Evolutionary conservation across 2,329 filamentous ascomycete genomes (phyloP).

Genomic region (Spiromastix sp.): DNA sequence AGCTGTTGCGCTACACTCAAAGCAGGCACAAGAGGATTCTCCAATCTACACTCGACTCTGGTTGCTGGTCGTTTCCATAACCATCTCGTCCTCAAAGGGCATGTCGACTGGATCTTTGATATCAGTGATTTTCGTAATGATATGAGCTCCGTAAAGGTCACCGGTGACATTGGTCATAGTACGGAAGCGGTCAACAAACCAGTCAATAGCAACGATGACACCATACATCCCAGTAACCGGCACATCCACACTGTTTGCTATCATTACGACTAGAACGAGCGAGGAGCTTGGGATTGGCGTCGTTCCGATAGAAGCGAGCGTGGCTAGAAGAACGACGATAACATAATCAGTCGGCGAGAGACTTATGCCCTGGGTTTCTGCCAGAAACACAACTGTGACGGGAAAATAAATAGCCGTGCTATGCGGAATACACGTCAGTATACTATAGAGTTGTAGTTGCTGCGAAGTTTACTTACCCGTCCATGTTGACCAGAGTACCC

Average conservation of each 20-base stretch:
- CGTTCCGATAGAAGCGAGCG: conserved; percentile 43
- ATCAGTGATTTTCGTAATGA: conserved; percentile 32
- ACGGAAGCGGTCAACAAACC: conserved; percentile 47
- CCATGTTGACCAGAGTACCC: conserved; percentile 43
- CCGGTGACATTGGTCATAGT: conserved; percentile 42
- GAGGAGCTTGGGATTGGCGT: conserved; percentile 45
- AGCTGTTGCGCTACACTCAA: too few relatives aligned
- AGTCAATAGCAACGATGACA: conserved; percentile 45
- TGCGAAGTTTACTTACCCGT: conserved; percentile 21
- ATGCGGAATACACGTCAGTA: background rate
- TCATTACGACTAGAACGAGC: conserved; percentile 44
- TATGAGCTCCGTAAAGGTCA: conserved; percentile 37
- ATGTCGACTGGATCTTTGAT: conserved; percentile 22
- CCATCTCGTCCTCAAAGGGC: too few relatives aligned
- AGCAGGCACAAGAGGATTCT: too few relatives aligned
- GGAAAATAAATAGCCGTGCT: conserved; percentile 47
- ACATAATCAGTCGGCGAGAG: conserved; percentile 38
- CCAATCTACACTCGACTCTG: too few relatives aligned
- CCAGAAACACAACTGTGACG: conserved; percentile 43
- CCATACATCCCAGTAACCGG: conserved; percentile 41
- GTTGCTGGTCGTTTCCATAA: too few relatives aligned
- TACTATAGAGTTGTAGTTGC: background rate
- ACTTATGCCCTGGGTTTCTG: conserved; percentile 38
- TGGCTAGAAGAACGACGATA: conserved; percentile 40
- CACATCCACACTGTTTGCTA: conserved; percentile 36